Conservation (phyloP, 495 filamentous ascomycete genomes). For the Choiromyces venosus region DNA sequence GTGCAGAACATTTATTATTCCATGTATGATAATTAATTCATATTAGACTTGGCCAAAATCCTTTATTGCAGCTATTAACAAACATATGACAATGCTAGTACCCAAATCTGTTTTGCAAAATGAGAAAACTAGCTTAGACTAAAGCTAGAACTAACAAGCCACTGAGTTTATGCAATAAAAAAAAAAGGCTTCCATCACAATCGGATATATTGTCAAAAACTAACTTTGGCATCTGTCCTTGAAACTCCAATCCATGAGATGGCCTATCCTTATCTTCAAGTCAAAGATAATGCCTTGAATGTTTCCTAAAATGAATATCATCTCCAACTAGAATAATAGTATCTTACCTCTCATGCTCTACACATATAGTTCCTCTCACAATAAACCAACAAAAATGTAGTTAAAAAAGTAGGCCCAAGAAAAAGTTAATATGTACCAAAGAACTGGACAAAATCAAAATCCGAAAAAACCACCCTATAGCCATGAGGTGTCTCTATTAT, state of each 20-base stretch:
- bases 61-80: no score
- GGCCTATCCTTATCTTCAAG: not conserved
- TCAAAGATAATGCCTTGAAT: not conserved
- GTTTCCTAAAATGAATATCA: no score
- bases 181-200: not conserved
- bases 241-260: not conserved
- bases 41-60: not conserved
- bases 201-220: not conserved
- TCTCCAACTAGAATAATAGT: no score
- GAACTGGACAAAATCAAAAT: no score
- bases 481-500: no score
- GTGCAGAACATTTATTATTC: no score
- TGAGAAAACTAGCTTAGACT: not conserved
- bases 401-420: no score
- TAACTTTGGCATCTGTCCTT: not conserved
- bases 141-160: not conserved
- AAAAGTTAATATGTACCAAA: no score
- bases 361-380: no score
- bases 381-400: no score
- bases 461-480: no score
- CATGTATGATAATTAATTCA: not conserved
- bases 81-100: not conserved
- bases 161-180: not conserved
- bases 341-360: not conserved
- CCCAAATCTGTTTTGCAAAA: not conserved